phyloP scores from a whole-genome alignment of 140 eudicot genomes.

The Senecio squalidus region DNA sequence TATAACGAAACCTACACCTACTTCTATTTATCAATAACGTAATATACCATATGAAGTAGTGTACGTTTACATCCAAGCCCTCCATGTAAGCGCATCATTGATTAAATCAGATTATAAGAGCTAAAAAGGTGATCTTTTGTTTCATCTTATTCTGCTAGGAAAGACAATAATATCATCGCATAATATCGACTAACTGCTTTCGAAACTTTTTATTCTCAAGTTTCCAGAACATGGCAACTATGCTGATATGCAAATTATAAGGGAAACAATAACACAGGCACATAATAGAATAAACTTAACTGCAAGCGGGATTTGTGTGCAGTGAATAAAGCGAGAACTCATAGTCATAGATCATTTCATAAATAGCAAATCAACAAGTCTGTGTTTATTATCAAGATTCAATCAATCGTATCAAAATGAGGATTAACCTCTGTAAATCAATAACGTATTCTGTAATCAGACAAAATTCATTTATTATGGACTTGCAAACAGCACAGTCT shows the following conservation, averaged over 20 bases:
- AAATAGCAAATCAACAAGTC: conserved; percentile 8
- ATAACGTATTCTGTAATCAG: conserved; percentile 7
- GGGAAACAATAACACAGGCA: neutral
- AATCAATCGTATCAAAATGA: neutral
- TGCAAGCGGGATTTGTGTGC: no score
- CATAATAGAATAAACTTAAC: neutral
- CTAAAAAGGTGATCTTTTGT: no score
- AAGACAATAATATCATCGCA: no score
- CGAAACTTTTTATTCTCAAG: no score
- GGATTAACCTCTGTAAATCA: conserved; percentile 13
- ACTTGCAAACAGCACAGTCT: neutral
- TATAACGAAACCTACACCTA: no score
- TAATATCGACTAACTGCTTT: no score
- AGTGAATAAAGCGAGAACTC: no score
- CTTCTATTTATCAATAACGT: no score
- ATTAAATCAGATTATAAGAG: neutral
- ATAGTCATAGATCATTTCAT: neutral
- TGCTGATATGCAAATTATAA: neutral
- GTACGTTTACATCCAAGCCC: no score
- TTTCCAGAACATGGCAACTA: neutral
- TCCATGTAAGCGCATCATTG: neutral
- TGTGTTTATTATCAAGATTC: neutral
- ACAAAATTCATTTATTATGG: conserved; percentile 23
- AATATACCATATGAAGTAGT: no score
- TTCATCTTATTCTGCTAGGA: no score